A percentile compares a stretch with the other conserved stretches of the same genome.
These are phyloP conservation scores for Neurospora sp. DNA, from an alignment of 495 filamentous ascomycete genomes.

Conservation along the genomic window DNA sequence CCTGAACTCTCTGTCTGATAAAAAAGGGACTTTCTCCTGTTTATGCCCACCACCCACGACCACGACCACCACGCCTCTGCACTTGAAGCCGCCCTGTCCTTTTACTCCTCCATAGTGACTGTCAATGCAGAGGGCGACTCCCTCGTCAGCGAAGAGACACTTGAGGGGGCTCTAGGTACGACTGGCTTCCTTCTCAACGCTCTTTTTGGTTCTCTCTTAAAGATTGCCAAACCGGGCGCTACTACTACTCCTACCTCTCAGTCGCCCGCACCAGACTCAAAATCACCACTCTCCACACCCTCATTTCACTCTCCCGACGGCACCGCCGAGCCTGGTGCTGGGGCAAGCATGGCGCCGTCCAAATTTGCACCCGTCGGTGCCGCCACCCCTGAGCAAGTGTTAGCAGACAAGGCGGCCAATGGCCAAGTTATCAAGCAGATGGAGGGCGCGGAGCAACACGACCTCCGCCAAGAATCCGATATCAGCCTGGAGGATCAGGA, in stretches of 20 bases:
- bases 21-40: conserved; percentile 82
- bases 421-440: conserved; percentile 5
- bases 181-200: conserved; percentile 60
- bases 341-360: neutral
- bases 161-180: conserved; percentile 85
- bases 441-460: conserved; percentile 13
- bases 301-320: neutral
- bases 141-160: conserved; percentile 73
- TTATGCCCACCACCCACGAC: conserved; percentile 57
- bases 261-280: neutral
- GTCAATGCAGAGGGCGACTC: conserved; percentile 93
- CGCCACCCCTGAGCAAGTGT: conserved; percentile 5
- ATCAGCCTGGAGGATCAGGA: conserved; percentile 14
- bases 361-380: conserved; percentile 1
- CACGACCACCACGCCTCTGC: conserved; percentile 50
- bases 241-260: neutral
- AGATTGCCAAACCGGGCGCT: conserved; percentile 36
- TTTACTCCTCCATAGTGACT: conserved; percentile 83
- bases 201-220: conserved; percentile 57
- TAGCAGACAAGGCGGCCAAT: conserved; percentile 4
- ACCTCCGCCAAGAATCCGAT: conserved; percentile 15
- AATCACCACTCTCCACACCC: neutral
- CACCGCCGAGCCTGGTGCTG: conserved; percentile 8
- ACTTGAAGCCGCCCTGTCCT: conserved; percentile 78
- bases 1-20: neutral